Percentiles rank a stretch among this genome's conserved stretches.
Conservation (phyloP, 352 stramenopile genomes). For the Phytopythium kandeliae region DNA sequence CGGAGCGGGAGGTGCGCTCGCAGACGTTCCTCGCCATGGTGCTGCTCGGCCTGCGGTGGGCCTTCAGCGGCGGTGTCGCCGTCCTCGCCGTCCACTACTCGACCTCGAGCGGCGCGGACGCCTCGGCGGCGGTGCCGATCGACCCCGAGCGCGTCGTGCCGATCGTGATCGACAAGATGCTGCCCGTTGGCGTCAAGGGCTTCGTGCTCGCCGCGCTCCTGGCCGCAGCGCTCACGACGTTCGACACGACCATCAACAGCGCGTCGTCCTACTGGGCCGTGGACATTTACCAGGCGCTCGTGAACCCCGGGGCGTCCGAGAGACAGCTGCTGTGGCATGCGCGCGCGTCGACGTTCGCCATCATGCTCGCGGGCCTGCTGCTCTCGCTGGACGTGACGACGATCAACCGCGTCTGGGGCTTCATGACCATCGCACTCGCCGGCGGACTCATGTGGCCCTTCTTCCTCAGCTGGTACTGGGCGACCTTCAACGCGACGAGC, state of each 20-base stretch:
- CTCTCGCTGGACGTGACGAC: constrained; percentile 65
- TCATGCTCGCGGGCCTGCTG: constrained; percentile 53
- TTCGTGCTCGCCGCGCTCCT: constrained; percentile 68
- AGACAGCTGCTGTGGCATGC: constrained; percentile 60
- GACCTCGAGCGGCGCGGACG: not conserved
- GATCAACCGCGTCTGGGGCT: constrained; percentile 80
- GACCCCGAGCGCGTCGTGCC: constrained; percentile 71
- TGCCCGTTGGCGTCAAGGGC: constrained; percentile 54
- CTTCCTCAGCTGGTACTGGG: constrained; percentile 83
- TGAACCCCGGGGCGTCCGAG: constrained; percentile 54
- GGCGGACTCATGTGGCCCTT: constrained; percentile 67
- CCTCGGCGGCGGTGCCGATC: constrained; percentile 42
- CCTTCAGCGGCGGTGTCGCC: constrained; percentile 65
- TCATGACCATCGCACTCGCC: constrained; percentile 70
- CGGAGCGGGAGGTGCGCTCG: constrained; percentile 67
- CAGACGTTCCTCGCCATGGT: constrained; percentile 77
- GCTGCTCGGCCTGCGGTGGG: constrained; percentile 65
- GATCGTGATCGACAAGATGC: constrained; percentile 69
- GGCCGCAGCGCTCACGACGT: constrained; percentile 69
- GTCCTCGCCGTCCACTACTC: constrained; percentile 74
- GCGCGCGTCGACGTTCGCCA: constrained; percentile 41
- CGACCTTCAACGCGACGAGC: constrained; percentile 63
- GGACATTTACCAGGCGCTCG: constrained; percentile 72
- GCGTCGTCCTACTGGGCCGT: constrained; percentile 78
- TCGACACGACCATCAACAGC: constrained; percentile 78